A percentile compares a stretch with the other conserved stretches of the same genome.
phyloP scores from a whole-genome alignment of 2,329 filamentous ascomycete species.

The Pseudogymnoascus pannorum region DNA sequence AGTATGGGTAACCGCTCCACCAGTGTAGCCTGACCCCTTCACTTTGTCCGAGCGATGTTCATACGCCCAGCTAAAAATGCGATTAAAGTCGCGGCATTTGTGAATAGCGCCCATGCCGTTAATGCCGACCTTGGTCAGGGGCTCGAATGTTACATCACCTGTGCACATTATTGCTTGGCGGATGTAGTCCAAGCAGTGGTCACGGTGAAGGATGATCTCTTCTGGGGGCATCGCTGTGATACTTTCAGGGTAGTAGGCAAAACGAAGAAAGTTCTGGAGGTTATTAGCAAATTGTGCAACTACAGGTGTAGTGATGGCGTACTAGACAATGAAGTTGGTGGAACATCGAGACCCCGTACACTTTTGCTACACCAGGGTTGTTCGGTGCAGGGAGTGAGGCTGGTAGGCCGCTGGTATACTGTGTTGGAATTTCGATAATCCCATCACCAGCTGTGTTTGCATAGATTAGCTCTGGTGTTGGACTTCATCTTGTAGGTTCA shows the following conservation, averaged over 20 bases:
- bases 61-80: slow-evolving; percentile 11
- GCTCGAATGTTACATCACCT: slow-evolving; percentile 14
- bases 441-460: neutral
- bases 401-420: neutral
- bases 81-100: slow-evolving; percentile 11
- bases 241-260: neutral
- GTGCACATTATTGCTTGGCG: slow-evolving; percentile 12
- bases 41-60: neutral
- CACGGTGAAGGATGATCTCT: slow-evolving; percentile 8
- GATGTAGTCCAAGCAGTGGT: slow-evolving; percentile 11
- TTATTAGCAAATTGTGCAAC: neutral
- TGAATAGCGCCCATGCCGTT: slow-evolving; percentile 12
- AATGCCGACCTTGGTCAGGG: slow-evolving; percentile 8
- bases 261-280: neutral
- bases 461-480: neutral
- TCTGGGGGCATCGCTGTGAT: slow-evolving; percentile 1
- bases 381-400: neutral
- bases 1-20: slow-evolving; percentile 2
- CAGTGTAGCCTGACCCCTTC: neutral
- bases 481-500: neutral
- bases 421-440: neutral
- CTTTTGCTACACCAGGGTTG: slow-evolving; percentile 10
- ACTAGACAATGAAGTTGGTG: slow-evolving; percentile 15
- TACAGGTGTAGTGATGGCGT: neutral
- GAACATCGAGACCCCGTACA: slow-evolving; percentile 15